These are phyloP conservation scores for Clonostachys rosea DNA, from an alignment of 2,329 filamentous ascomycete species.

Conservation along the genomic window DNA sequence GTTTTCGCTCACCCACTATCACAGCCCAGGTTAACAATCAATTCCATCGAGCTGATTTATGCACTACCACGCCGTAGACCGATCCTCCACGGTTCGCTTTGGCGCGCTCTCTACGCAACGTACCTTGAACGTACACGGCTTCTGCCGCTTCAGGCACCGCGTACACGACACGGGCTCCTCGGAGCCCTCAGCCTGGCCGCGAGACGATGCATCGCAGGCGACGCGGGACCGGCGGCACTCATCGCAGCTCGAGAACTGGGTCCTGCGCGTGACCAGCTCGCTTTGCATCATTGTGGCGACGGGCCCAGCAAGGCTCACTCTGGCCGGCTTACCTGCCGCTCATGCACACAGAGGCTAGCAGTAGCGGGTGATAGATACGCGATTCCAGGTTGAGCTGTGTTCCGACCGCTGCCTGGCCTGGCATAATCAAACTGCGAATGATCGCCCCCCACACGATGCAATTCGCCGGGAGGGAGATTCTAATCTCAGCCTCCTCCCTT, in stretches of 20 bases:
- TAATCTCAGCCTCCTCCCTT: too few species aligned
- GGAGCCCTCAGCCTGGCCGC: constrained; percentile 32
- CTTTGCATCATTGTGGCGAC: constrained; percentile 1
- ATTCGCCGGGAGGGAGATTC: too few species aligned
- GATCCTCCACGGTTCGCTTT: neutral
- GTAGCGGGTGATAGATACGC: too few species aligned
- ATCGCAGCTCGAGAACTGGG: constrained; percentile 27
- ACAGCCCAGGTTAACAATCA: neutral
- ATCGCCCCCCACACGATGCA: too few species aligned
- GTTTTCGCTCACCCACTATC: constrained; percentile 17
- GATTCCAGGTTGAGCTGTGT: too few species aligned
- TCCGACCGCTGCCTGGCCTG: too few species aligned
- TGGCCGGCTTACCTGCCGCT: too few species aligned
- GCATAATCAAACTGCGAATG: too few species aligned
- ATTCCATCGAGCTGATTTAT: neutral
- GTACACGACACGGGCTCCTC: constrained; percentile 64
- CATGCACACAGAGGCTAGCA: too few species aligned
- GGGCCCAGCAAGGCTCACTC: too few species aligned
- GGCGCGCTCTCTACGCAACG: neutral
- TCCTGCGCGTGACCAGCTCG: constrained; percentile 15
- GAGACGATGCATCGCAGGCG: constrained; percentile 15
- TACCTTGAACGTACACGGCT: constrained; percentile 20
- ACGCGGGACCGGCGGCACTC: constrained; percentile 21
- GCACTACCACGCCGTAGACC: neutral
- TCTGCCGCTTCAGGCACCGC: constrained; percentile 34